phyloP scores from a whole-genome alignment of 768 basidiomycete species.

The Suillus brevipes region DNA sequence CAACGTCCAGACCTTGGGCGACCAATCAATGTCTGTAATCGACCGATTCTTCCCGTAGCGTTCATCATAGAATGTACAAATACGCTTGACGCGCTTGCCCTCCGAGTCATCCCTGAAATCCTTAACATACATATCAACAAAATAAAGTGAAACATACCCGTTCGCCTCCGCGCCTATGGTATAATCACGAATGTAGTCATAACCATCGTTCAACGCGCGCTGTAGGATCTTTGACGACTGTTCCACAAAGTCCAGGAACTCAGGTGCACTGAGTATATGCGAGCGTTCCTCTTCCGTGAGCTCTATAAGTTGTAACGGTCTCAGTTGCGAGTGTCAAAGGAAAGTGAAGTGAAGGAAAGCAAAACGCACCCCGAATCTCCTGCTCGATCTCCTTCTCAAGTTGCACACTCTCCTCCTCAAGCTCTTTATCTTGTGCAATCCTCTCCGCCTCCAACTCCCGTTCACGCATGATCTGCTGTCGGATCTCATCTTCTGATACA shows the following conservation, averaged over 20 bases:
- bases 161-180: constrained; percentile 85
- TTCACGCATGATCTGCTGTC: constrained; percentile 66
- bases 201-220: constrained; percentile 90
- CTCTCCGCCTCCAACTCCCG: constrained; percentile 72
- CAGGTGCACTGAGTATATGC: constrained; percentile 81
- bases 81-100: constrained; percentile 84
- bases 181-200: constrained; percentile 97
- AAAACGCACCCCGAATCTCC: constrained; percentile 70
- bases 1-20: constrained; percentile 69
- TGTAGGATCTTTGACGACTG: constrained; percentile 94
- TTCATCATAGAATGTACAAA: constrained; percentile 94
- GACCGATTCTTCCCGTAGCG: constrained; percentile 90
- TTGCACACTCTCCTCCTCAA: constrained; percentile 81
- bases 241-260: constrained; percentile 93
- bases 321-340: constrained; percentile 7
- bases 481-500: constrained; percentile 69
- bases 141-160: constrained; percentile 53
- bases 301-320: constrained; percentile 44
- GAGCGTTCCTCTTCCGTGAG: constrained; percentile 84
- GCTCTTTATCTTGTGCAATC: constrained; percentile 67
- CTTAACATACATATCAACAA: neutral
- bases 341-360: neutral
- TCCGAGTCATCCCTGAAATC: constrained; percentile 80
- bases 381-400: constrained; percentile 86
- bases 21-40: constrained; percentile 97